Conservation (phyloP, 1,284 basidiomycete species). For the Fistulinella staudtii region DNA sequence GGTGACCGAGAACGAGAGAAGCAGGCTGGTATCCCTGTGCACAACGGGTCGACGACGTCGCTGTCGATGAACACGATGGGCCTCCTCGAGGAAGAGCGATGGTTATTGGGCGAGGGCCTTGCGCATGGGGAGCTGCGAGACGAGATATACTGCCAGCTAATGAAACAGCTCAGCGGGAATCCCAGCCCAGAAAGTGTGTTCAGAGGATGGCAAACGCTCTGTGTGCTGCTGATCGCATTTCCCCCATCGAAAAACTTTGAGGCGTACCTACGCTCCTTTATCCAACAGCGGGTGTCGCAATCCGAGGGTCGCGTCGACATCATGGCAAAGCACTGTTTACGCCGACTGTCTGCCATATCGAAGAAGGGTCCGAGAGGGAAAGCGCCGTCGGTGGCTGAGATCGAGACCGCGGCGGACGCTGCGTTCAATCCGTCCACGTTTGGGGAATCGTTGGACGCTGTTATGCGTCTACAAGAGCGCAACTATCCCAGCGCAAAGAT, state of each 20-base stretch:
- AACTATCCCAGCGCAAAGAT: conserved; percentile 82
- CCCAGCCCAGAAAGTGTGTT: conserved; percentile 79
- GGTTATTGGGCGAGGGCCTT: conserved; percentile 78
- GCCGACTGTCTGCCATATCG: conserved; percentile 65
- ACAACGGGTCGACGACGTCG: conserved; percentile 56
- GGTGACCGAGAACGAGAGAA: conserved; percentile 79
- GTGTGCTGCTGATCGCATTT: conserved; percentile 83
- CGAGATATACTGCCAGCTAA: conserved; percentile 87
- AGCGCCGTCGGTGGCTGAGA: conserved; percentile 74
- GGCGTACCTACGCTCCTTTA: conserved; percentile 73
- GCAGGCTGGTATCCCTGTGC: conserved; percentile 43
- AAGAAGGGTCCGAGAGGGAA: conserved; percentile 83
- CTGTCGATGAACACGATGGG: conserved; percentile 37
- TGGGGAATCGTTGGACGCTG: conserved; percentile 80
- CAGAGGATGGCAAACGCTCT: conserved; percentile 88
- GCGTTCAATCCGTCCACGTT: conserved; percentile 93
- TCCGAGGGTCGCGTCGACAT: conserved; percentile 76
- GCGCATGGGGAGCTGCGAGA: conserved; percentile 79
- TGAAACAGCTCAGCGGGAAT: conserved; percentile 87
- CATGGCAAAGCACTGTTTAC: conserved; percentile 85
- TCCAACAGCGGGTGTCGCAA: conserved; percentile 62
- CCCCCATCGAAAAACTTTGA: conserved; percentile 90
- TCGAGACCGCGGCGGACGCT: conserved; percentile 86
- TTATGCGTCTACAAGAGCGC: conserved; percentile 78
- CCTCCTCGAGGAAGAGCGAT: conserved; percentile 80